Evolutionary conservation across 2,329 filamentous ascomycete species (phyloP).

Genomic region (Zymoseptoria crescenta): DNA sequence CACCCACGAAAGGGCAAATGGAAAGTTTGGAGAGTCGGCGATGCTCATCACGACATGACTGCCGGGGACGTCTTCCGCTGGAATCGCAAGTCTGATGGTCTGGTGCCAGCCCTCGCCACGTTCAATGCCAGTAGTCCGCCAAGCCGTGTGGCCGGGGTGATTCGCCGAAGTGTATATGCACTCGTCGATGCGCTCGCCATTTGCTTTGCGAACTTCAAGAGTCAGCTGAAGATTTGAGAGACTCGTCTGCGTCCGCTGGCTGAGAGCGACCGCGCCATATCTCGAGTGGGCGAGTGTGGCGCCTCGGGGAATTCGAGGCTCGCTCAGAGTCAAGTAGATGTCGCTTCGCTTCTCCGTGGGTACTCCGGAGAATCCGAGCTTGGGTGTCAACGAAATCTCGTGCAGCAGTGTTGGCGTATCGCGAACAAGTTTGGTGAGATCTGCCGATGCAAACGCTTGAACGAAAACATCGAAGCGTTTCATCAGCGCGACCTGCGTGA

Average conservation of each 20-base stretch:
- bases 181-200: slow-evolving; percentile 74
- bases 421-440: slow-evolving; percentile 74
- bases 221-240: slow-evolving; percentile 78
- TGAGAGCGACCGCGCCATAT: slow-evolving; percentile 68
- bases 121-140: slow-evolving; percentile 76
- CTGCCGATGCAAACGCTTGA: slow-evolving; percentile 66
- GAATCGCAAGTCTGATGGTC: slow-evolving; percentile 72
- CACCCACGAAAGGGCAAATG: slow-evolving; percentile 87
- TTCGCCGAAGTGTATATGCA: slow-evolving; percentile 87
- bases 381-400: slow-evolving; percentile 69
- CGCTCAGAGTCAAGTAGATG: slow-evolving; percentile 82
- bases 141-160: slow-evolving; percentile 67
- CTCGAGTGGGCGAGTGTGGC: slow-evolving; percentile 61
- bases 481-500: slow-evolving; percentile 42
- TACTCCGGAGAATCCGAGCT: slow-evolving; percentile 89
- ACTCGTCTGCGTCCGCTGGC: slow-evolving; percentile 47
- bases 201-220: slow-evolving; percentile 72
- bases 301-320: slow-evolving; percentile 66
- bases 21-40: slow-evolving; percentile 74
- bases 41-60: slow-evolving; percentile 86
- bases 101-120: slow-evolving; percentile 80
- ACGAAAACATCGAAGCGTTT: slow-evolving; percentile 74
- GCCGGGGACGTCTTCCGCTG: slow-evolving; percentile 69
- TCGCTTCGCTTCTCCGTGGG: slow-evolving; percentile 84
- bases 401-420: slow-evolving; percentile 82